Evolutionary conservation across 139 green algal genomes (phyloP).

Genomic region (Pedinophyceae sp.): DNA sequence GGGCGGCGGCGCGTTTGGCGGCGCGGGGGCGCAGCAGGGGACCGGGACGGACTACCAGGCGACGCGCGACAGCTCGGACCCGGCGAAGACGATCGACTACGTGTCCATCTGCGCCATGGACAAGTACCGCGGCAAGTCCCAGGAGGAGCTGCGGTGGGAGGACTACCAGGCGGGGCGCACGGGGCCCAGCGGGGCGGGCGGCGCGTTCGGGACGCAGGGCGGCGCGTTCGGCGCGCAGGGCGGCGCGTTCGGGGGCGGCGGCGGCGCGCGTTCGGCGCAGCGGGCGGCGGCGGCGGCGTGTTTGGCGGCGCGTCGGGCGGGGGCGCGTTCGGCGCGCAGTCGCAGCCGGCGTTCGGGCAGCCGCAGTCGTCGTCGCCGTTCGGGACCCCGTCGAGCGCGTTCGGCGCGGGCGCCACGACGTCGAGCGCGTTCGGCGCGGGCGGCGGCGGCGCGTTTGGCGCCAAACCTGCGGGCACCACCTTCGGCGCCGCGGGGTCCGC

Average conservation of each 20-base stretch:
- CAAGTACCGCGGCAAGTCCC: slow-evolving; percentile 46
- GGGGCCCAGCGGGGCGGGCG: slow-evolving; percentile 6
- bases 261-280: slow-evolving; percentile 8
- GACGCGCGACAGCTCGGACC: not conserved
- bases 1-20: not conserved
- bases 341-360: slow-evolving; percentile 3
- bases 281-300: slow-evolving; percentile 4
- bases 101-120: slow-evolving; percentile 69
- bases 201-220: slow-evolving; percentile 1
- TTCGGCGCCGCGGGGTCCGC: slow-evolving; percentile 1
- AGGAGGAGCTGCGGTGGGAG: slow-evolving; percentile 80
- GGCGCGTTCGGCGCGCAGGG: slow-evolving; percentile 10
- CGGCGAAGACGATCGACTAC: slow-evolving; percentile 14
- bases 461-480: too few species aligned
- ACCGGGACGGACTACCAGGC: too few species aligned
- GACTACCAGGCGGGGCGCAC: slow-evolving; percentile 57
- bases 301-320: slow-evolving; percentile 6
- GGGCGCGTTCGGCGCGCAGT: slow-evolving; percentile 1
- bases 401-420: slow-evolving; percentile 10
- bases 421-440: slow-evolving; percentile 5
- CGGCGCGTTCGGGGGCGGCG: not conserved
- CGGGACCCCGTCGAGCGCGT: slow-evolving; percentile 1
- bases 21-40: not conserved
- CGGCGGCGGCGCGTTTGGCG: slow-evolving; percentile 9
- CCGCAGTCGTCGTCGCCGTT: slow-evolving; percentile 8